Evolutionary conservation across 2,329 filamentous ascomycete species (phyloP).

Genomic region (Ilyonectria destructans): DNA sequence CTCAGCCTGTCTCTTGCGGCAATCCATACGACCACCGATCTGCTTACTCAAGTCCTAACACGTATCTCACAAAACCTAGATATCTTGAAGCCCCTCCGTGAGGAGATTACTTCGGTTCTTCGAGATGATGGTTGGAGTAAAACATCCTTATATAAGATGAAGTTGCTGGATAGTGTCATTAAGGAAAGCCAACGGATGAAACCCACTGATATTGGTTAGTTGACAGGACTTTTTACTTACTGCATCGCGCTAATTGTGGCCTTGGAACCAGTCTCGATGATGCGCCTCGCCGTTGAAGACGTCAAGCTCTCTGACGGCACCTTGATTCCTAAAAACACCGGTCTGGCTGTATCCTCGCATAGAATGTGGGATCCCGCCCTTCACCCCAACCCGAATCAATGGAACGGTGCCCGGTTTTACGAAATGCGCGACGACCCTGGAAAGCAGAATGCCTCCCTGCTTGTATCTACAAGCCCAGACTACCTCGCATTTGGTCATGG

Average conservation of each 20-base stretch:
- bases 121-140: constrained; percentile 60
- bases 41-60: constrained; percentile 39
- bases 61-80: constrained; percentile 59
- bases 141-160: constrained; percentile 58
- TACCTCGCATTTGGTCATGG: constrained; percentile 16
- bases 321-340: too few species aligned
- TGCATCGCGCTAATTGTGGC: too few species aligned
- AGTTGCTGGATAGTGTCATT: constrained; percentile 65
- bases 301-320: too few species aligned
- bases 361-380: constrained; percentile 15
- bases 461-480: constrained; percentile 3
- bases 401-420: constrained; percentile 17
- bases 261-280: too few species aligned
- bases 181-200: constrained; percentile 66
- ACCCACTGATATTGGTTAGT: constrained; percentile 36
- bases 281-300: too few species aligned
- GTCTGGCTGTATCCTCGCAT: too few species aligned
- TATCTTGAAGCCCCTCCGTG: constrained; percentile 57
- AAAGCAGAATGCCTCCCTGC: constrained; percentile 3
- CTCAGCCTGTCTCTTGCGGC: constrained; percentile 61
- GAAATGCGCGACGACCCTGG: constrained; percentile 21
- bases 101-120: constrained; percentile 55
- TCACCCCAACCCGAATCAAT: constrained; percentile 20
- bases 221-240: too few species aligned
- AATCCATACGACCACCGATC: constrained; percentile 68